Evolutionary conservation across 805 yeast genomes (phyloP).

Genomic region (Torulaspora quercuum): DNA sequence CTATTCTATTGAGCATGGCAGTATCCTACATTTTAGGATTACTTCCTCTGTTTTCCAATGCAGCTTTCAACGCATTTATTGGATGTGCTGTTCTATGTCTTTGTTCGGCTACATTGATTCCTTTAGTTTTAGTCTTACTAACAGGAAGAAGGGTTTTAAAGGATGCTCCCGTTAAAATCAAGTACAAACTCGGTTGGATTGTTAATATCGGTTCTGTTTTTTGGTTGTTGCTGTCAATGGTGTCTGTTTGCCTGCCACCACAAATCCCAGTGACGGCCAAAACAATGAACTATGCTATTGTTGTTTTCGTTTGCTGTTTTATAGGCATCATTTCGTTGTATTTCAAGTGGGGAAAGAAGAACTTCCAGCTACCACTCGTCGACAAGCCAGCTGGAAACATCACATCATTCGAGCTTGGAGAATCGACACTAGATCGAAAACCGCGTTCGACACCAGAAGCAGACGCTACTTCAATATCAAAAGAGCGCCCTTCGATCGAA

Average conservation of each 20-base stretch:
- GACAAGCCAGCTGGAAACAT: conserved; percentile 21
- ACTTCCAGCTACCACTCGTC: conserved; percentile 60
- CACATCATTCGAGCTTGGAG: conserved; percentile 3
- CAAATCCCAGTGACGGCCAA: conserved; percentile 48
- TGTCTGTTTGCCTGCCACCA: conserved; percentile 69
- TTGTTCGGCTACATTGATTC: conserved; percentile 73
- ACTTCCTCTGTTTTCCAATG: conserved; percentile 62
- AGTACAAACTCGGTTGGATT: conserved; percentile 58
- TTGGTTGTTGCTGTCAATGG: conserved; percentile 57
- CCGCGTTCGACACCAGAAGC: neutral
- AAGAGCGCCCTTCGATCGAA: no score
- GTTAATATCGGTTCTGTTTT: conserved; percentile 55
- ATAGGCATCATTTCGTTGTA: conserved; percentile 49
- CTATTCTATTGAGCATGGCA: conserved; percentile 60
- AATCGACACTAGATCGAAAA: neutral
- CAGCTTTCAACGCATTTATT: conserved; percentile 80
- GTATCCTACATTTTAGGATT: conserved; percentile 59
- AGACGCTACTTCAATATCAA: neutral
- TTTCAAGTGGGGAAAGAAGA: conserved; percentile 56
- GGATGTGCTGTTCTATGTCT: conserved; percentile 77
- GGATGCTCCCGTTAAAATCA: conserved; percentile 65
- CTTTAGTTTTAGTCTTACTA: conserved; percentile 59
- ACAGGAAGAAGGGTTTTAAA: conserved; percentile 57
- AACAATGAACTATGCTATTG: conserved; percentile 53
- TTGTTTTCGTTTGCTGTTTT: conserved; percentile 52